Conservation (phyloP, 495 filamentous ascomycete genomes). For the Tuber indicum region DNA sequence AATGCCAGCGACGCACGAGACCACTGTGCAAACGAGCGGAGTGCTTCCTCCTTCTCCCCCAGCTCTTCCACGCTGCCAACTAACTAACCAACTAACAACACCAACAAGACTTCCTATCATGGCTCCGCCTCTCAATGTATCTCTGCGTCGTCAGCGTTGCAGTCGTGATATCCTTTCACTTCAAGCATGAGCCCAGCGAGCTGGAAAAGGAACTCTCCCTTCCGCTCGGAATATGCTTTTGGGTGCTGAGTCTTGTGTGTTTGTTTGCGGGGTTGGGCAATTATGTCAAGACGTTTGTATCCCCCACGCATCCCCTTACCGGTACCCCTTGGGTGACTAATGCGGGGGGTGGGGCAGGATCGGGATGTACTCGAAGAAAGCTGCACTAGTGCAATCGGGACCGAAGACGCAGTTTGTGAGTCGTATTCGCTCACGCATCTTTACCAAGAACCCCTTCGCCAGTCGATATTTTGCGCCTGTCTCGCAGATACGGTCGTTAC, state of each 20-base stretch:
- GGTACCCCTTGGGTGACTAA: not conserved
- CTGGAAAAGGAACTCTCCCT: slow-evolving; percentile 69
- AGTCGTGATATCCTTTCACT: slow-evolving; percentile 87
- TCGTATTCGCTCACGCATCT: slow-evolving; percentile 10
- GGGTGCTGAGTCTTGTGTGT: slow-evolving; percentile 69
- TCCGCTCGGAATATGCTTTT: slow-evolving; percentile 84
- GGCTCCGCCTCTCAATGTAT: slow-evolving; percentile 84
- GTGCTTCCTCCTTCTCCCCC: slow-evolving; percentile 44
- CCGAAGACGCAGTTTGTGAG: slow-evolving; percentile 82
- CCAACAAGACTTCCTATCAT: slow-evolving; percentile 69
- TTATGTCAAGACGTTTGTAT: slow-evolving; percentile 55
- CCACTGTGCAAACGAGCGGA: slow-evolving; percentile 71
- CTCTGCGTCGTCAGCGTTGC: slow-evolving; percentile 83
- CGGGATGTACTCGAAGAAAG: slow-evolving; percentile 68
- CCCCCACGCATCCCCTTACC: not conserved
- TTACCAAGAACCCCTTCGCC: not conserved
- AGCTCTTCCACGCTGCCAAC: not conserved
- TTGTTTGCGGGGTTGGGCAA: slow-evolving; percentile 71
- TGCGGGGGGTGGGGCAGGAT: slow-evolving; percentile 53
- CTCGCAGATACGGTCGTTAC: not conserved
- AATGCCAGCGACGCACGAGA: slow-evolving; percentile 78
- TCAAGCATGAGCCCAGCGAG: slow-evolving; percentile 61
- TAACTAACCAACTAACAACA: slow-evolving; percentile 1
- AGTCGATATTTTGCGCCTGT: not conserved
- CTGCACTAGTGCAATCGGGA: slow-evolving; percentile 83